phyloP scores from a whole-genome alignment of 257 asterid species.

The Handroanthus guayacan region DNA sequence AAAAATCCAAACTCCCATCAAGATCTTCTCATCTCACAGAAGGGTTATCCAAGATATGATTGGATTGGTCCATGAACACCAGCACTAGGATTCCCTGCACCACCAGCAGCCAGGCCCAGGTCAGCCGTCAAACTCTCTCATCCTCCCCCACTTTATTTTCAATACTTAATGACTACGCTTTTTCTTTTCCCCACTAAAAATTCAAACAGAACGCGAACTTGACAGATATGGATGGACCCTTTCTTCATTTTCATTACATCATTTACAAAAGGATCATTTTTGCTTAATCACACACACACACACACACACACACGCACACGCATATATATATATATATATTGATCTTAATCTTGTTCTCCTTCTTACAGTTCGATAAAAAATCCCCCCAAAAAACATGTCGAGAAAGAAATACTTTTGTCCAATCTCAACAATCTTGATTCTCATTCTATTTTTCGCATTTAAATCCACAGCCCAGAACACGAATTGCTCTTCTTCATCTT shows the following conservation, averaged over 20 bases:
- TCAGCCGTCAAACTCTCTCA: too few species aligned
- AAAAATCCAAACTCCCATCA: too few species aligned
- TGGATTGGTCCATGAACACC: conserved; percentile 16
- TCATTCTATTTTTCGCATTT: conserved; percentile 32
- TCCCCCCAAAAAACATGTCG: too few species aligned
- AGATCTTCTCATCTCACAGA: too few species aligned
- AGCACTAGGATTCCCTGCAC: neutral
- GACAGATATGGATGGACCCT: conserved; percentile 1
- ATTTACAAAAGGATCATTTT: too few species aligned
- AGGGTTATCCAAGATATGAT: neutral
- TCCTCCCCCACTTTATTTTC: conserved; percentile 8
- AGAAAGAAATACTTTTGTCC: neutral
- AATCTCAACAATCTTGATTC: conserved; percentile 35
- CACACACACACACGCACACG: too few species aligned
- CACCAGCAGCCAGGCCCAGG: neutral
- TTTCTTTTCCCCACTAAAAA: too few species aligned
- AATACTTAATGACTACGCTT: too few species aligned
- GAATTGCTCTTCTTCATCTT: conserved; percentile 49
- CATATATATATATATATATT: neutral
- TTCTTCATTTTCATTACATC: neutral
- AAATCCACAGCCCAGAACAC: conserved; percentile 41
- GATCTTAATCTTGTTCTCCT: conserved; percentile 13
- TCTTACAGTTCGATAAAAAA: neutral
- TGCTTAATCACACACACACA: too few species aligned
- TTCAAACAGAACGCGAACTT: neutral